Base-by-base conservation (phyloP, 164 flowering plant genomes). In the Platanus orientalis region DNA sequence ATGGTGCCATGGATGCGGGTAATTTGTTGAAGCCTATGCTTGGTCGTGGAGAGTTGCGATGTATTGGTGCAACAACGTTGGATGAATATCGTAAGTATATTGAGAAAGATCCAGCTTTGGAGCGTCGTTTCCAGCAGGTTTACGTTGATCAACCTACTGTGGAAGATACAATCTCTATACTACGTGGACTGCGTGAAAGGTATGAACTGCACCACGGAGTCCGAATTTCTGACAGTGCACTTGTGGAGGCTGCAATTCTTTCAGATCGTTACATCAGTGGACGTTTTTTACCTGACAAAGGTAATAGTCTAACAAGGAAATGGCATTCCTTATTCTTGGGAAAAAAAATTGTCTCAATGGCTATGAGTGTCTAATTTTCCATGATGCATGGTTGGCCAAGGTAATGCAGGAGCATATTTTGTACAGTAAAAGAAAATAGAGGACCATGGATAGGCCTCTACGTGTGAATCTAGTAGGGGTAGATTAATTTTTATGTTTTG, bases 1-100 rank as follows among this genome's bases (percentile, higher is more conserved):
- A 81, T 78, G 98, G 96, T 73, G 95, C 98, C 51, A 92, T 90
- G 96, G 98, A 90, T 79, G 98, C 98, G 3, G 92, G 93, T 27
- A 90, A 92, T 77, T 81, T 92, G 29, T 76, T 92, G 81, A 92
- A 92, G 74, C 97, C 98, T 13, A 90, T 88, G 96, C 96, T 92
- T 74, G 98, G 94, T 53, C 84, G 97, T 34, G 98, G 98, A 58
- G 97, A 90, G 74, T 66, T 92, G 55, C 80, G 92, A 26, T 92
- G 98, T 65, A 92, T 92, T 58, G 98, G 98, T 69, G 98, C 98
- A 50, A 90, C 98, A 39, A 92, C 98, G 12, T 71, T 92, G 56
- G 96, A 92, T 80, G 98, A 92, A 64, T 92, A 90, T 65, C 89
- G 96, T 4, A 92, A 92, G 70, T 88, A 92, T 69, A 84, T 92